Evolutionary conservation across 768 basidiomycete species (phyloP).

Genomic region (Cantharellus cinnabarinus): DNA sequence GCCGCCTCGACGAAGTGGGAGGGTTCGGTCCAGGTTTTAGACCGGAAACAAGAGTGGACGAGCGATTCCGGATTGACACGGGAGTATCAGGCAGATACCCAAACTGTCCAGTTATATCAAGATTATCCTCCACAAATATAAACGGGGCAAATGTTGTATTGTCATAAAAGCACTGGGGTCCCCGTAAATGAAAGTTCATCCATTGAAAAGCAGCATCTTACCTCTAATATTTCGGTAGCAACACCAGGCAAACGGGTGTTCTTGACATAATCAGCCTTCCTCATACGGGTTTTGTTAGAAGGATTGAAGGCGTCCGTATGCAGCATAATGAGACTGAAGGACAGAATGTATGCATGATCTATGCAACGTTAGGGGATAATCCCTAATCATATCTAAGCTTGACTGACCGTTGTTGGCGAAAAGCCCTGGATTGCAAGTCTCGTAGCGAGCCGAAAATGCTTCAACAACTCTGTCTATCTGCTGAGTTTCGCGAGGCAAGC

Average conservation of each 20-base stretch:
- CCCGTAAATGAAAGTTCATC: background rate
- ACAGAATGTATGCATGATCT: conserved; percentile 92
- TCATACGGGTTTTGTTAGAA: conserved; percentile 95
- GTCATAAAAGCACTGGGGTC: conserved; percentile 71
- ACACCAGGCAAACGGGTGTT: conserved; percentile 82
- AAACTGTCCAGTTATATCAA: conserved; percentile 23
- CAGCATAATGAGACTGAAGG: conserved; percentile 95
- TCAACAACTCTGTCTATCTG: conserved; percentile 97
- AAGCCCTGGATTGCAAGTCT: conserved; percentile 59
- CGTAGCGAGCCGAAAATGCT: conserved; percentile 74
- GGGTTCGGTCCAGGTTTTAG: conserved; percentile 7
- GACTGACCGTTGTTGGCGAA: conserved; percentile 55
- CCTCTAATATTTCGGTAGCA: conserved; percentile 65
- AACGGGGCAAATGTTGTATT: conserved; percentile 93
- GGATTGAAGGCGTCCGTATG: conserved; percentile 98
- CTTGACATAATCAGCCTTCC: conserved; percentile 79
- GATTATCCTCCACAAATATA: conserved; percentile 83
- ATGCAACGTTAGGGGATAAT: background rate
- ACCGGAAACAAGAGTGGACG: too few relatives aligned
- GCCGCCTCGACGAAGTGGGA: conserved; percentile 31
- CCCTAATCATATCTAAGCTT: background rate
- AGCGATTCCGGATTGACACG: conserved; percentile 14
- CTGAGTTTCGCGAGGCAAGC: conserved; percentile 87
- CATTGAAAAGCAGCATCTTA: conserved; percentile 20
- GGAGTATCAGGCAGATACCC: conserved; percentile 8